Evolutionary conservation across 768 basidiomycete species (phyloP), one percentile per base, ranked within the genome.

Genomic region (Pholiota microspora): DNA sequence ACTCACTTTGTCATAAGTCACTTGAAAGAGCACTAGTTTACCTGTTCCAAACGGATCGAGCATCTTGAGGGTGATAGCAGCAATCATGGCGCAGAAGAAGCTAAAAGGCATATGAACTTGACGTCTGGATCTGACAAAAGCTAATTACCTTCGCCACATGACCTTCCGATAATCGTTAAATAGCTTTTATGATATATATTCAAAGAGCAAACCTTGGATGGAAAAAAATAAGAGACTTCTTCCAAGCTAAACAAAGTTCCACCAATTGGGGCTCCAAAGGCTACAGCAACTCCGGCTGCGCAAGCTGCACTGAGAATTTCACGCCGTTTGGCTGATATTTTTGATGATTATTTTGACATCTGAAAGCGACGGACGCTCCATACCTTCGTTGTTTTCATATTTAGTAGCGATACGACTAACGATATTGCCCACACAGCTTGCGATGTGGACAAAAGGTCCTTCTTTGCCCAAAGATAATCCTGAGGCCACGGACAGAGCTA

Each of bases 41-140:
- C 94, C 94, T 4, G 92, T 96, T 12, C 93, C 91, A 64, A 98
- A 98, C 0, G 97, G 97, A 69, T 99, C 90, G 31, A 98, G 84
- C 56, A 95, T 88, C 71, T 86, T 82, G 42, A 99, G 75, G 0
- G 96, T 96, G 62, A 98, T 88, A 0, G 96, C 96, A 2, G 97
- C 97, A 60, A 98, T 92, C 81, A 98, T 86, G 1, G 97, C 97
- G 66, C 97, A 98, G 69, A 99, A 95, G 73, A 99, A 99, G 64
- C 93, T 96, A 27, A 54, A 36, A 34, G 15, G 46, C 18, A 47
- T n/a, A 50, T 52, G 44, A 47, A 7, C 13, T 46, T 46, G 9
- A 10, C 18, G 16, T 44, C 6, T 15, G 27, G 24, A 4, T 35
- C 24, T 12, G 27, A 2, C 18, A 10, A 12, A 28, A 38, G 49